Base-by-base conservation (phyloP, 352 stramenopile genomes). In the Phytophthora cactorum region DNA sequence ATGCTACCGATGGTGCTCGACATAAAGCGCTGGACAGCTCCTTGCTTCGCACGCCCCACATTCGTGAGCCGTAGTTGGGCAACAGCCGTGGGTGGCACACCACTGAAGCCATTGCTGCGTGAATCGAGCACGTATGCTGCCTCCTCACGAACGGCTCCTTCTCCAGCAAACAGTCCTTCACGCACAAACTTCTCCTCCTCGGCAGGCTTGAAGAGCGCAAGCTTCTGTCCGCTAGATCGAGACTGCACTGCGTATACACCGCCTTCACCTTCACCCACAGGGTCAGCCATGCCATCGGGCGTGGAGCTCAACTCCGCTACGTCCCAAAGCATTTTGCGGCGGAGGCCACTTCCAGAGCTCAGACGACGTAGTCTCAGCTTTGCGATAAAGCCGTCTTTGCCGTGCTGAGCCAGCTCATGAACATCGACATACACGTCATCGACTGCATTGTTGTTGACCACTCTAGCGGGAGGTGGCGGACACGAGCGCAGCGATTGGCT, bases 1-100 rank as follows among this genome's bases (percentile, higher is more conserved):
- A 93, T 92, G 34, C 84, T 92, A 1, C 84, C 86, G 38, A 88
- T 91, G 28, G 62, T 89, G 49, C 82, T 90, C 28, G 71, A 59
- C 81, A 97, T 92, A 53, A 95, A 97, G 14, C 78, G 77, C 64
- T 97, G 90, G 0, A 95, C 77, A 2, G 86, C 82, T 3, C 88
- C 90, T 56, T 91, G 77, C 63, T 91, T 92, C 2, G 77, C 68
- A 45, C 51, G 41, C 0, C 68, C 65, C 1, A 84, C 66, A 38
- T 62, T 82, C 10, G 79, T 68, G 5, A 93, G 72, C 4, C 85
- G 75, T 10, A 93, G 52, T 3, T 82, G 80, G 32, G 85, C 86
- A 1, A 91, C 82, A 6, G 88, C 86, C 12, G 88, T 95, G 10
- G 84, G 79, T 4, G 88, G 86, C 2, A 95, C 86, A 3, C 86